These are phyloP conservation scores for Gyromitra esculenta DNA, from an alignment of 2,329 filamentous ascomycete genomes.

Conservation along the genomic window DNA sequence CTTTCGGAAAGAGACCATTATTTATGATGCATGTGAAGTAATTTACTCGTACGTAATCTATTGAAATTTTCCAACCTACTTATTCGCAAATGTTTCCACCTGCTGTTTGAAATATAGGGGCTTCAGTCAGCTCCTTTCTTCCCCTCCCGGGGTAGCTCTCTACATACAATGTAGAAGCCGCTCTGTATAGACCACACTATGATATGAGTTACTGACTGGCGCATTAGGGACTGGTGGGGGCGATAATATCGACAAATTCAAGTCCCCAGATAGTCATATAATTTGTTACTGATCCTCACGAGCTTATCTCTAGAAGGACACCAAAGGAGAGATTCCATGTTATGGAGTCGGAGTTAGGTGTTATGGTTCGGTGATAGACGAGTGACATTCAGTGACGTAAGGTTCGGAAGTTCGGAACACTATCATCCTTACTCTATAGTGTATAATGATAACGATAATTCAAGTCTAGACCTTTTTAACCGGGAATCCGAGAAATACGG, in stretches of 20 bases:
- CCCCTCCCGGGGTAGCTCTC: neutral
- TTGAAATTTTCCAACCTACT: neutral
- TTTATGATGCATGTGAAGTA: neutral
- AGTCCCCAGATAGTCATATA: neutral
- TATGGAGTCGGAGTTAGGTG: neutral
- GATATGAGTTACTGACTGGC: neutral
- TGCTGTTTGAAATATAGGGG: neutral
- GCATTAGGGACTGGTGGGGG: neutral
- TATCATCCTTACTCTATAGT: neutral
- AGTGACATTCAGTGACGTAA: neutral
- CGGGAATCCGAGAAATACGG: neutral
- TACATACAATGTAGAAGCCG: neutral
- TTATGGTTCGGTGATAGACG: conserved; percentile 10
- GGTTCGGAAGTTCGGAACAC: neutral
- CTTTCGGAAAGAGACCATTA: neutral
- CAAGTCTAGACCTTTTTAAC: neutral
- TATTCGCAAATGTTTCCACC: neutral
- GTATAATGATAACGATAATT: neutral
- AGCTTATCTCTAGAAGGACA: neutral
- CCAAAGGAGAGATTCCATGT: neutral
- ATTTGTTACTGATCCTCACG: neutral
- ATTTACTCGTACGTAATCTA: neutral
- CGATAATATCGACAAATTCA: neutral
- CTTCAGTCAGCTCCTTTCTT: neutral
- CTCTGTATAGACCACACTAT: neutral